A percentile compares a stretch with the other conserved stretches of the same genome.
Conservation (phyloP, 352 stramenopile genomes). For the Phytophthora sp. region DNA sequence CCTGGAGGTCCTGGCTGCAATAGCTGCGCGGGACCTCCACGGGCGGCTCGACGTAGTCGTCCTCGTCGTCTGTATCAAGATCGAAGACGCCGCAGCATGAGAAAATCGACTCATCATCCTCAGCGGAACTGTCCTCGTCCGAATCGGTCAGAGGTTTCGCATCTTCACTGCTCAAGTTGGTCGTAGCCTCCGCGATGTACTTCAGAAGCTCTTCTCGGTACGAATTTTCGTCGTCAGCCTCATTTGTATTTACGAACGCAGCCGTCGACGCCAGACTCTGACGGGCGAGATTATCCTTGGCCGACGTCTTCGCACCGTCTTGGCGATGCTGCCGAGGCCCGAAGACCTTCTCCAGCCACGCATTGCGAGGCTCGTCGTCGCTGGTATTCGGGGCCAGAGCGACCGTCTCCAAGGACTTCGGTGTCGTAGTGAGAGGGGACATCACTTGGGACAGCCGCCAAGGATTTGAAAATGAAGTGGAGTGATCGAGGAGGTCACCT, state of each 20-base stretch:
- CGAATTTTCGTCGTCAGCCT: neutral
- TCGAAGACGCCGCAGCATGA: conserved; percentile 7
- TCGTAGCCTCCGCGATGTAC: conserved; percentile 22
- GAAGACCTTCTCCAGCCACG: conserved; percentile 30
- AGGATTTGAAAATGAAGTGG: conserved; percentile 33
- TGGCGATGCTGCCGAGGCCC: neutral
- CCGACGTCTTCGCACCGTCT: neutral
- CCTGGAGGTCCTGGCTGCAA: conserved; percentile 34
- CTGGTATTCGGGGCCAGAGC: neutral
- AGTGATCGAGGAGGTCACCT: conserved; percentile 4
- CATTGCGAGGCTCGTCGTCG: neutral
- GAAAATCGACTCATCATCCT: neutral
- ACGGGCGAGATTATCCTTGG: neutral
- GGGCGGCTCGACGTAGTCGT: conserved; percentile 29
- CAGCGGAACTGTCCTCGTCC: conserved; percentile 16
- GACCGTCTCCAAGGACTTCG: conserved; percentile 17
- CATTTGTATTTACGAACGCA: neutral
- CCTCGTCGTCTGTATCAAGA: neutral
- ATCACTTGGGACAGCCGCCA: conserved; percentile 11
- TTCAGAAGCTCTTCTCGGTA: conserved; percentile 27
- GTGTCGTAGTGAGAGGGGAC: conserved; percentile 19
- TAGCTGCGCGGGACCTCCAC: conserved; percentile 35
- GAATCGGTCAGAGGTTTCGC: conserved; percentile 11
- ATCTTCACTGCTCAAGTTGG: conserved; percentile 16
- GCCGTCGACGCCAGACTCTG: neutral